These are phyloP conservation scores for Fusarium floridanum DNA, from an alignment of 2,329 filamentous ascomycete species.

Conservation along the genomic window DNA sequence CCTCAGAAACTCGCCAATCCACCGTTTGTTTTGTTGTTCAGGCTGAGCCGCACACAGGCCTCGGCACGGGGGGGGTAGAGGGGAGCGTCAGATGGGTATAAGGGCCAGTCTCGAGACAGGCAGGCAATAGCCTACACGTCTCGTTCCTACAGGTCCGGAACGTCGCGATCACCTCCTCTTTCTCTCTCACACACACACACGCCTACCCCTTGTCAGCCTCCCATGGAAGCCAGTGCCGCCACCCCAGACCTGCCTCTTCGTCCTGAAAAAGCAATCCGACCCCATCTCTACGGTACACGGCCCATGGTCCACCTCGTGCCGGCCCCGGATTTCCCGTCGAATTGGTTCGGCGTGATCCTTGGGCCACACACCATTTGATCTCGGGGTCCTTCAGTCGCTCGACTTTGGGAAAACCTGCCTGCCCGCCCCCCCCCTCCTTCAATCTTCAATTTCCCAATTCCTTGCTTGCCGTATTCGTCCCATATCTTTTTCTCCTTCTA, in stretches of 20 bases:
- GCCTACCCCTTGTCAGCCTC: background rate
- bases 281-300: slow-evolving; percentile 9
- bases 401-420: background rate
- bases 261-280: slow-evolving; percentile 38
- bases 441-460: slow-evolving; percentile 6
- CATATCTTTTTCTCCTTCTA: slow-evolving; percentile 13
- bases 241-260: slow-evolving; percentile 12
- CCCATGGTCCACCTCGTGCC: slow-evolving; percentile 21
- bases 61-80: too few species aligned
- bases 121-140: background rate
- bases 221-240: background rate
- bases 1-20: too few species aligned
- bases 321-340: slow-evolving; percentile 48
- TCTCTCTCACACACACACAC: background rate
- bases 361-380: slow-evolving; percentile 27
- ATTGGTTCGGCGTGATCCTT: slow-evolving; percentile 47
- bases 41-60: too few species aligned
- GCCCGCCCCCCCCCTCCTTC: slow-evolving; percentile 35
- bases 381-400: slow-evolving; percentile 7
- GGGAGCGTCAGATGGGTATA: too few species aligned
- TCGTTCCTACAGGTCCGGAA: background rate
- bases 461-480: slow-evolving; percentile 5
- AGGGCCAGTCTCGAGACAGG: background rate
- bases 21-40: too few species aligned
- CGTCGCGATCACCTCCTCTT: background rate